Percentiles rank a stretch among this genome's conserved stretches.
phyloP scores from a whole-genome alignment of 2,329 filamentous ascomycete genomes.

The Chalaropsis ovoidea region DNA sequence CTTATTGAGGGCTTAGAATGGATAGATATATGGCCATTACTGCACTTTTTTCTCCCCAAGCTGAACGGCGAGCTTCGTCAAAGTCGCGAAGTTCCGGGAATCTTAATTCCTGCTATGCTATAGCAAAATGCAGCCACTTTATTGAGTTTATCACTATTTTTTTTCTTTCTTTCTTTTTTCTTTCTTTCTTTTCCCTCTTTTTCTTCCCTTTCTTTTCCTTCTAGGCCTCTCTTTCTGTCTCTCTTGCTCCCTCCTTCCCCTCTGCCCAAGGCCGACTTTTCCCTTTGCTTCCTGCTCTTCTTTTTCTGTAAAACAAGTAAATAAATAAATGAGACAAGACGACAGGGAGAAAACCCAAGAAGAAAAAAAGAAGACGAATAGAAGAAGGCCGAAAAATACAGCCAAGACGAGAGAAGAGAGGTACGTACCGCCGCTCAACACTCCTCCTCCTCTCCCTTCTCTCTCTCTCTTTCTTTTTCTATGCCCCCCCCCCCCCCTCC shows the following conservation, averaged over 20 bases:
- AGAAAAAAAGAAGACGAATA: slow-evolving; percentile 14
- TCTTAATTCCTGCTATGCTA: slow-evolving; percentile 4
- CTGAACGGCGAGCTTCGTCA: not conserved
- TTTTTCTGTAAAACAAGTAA: not conserved
- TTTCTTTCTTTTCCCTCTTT: not conserved
- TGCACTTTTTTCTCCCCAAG: not conserved
- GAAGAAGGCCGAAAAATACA: not conserved
- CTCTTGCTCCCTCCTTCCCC: not conserved
- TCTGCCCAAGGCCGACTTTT: not conserved
- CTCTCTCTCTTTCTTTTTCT: not conserved
- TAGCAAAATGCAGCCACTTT: not conserved
- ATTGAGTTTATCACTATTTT: slow-evolving; percentile 8
- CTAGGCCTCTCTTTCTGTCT: not conserved
- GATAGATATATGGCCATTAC: not conserved
- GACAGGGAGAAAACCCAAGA: not conserved
- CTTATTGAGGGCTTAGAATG: not conserved
- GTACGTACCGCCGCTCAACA: slow-evolving; percentile 1
- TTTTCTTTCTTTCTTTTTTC: not conserved
- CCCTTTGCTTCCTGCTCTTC: not conserved
- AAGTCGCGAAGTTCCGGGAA: slow-evolving; percentile 4
- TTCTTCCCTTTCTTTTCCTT: not conserved
- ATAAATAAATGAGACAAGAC: not conserved
- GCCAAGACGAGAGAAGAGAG: not conserved
- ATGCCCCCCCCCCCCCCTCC: not conserved
- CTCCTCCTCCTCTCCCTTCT: slow-evolving; percentile 11